Conservation (phyloP, 441 rosid genomes). For the Eruca vesicaria region DNA sequence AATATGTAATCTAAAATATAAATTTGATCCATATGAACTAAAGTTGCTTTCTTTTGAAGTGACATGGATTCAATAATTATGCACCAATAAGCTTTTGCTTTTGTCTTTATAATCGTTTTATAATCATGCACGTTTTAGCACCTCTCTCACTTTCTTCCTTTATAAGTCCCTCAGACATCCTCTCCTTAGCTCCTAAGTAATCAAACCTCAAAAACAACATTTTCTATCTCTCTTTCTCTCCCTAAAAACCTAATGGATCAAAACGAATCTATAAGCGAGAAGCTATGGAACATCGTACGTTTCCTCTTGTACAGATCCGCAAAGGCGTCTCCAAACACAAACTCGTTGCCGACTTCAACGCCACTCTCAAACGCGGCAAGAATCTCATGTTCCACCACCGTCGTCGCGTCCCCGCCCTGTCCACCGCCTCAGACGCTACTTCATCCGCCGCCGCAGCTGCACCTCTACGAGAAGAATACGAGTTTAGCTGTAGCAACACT, state of each 20-base stretch:
- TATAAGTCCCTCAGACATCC: conserved; percentile 36
- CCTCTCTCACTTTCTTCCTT: conserved; percentile 28
- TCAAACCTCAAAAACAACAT: not conserved
- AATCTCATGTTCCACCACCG: conserved; percentile 67
- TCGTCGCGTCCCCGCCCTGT: conserved; percentile 21
- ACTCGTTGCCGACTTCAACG: conserved; percentile 60
- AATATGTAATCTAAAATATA: not conserved
- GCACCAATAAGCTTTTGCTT: conserved; percentile 17
- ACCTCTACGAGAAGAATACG: conserved; percentile 49
- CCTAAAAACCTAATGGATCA: conserved; percentile 15
- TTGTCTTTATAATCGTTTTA: conserved; percentile 24
- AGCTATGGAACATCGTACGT: conserved; percentile 59
- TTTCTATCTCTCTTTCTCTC: conserved; percentile 10
- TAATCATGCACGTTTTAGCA: conserved; percentile 31
- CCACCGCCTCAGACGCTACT: conserved; percentile 20
- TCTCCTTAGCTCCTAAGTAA: conserved; percentile 35
- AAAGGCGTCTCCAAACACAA: conserved; percentile 65
- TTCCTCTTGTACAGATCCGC: conserved; percentile 63
- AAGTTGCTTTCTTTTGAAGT: conserved; percentile 14
- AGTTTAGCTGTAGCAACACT: conserved; percentile 94
- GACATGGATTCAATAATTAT: conserved; percentile 26
- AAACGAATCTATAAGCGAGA: conserved; percentile 23
- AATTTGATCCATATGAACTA: not conserved
- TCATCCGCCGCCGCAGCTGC: not conserved
- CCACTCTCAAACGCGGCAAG: conserved; percentile 78